Conservation (phyloP, 495 filamentous ascomycete genomes). For the Aspergillus steynii region DNA sequence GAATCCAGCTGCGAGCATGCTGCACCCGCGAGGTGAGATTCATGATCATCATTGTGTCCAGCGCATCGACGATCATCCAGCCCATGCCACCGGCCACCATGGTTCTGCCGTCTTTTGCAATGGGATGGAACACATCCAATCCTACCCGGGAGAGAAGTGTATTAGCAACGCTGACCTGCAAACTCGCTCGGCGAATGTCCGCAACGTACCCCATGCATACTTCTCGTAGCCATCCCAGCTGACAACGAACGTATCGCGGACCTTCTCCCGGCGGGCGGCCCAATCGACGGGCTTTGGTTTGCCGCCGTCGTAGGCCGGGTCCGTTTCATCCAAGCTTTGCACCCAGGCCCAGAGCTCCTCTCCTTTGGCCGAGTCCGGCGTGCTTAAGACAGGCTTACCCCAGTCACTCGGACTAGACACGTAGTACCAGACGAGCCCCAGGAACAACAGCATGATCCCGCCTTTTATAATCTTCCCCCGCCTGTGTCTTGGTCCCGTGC, state of each 20-base stretch:
- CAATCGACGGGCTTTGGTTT: slow-evolving; percentile 52
- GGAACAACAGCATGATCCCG: slow-evolving; percentile 32
- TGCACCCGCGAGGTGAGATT: slow-evolving; percentile 85
- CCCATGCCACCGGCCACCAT: slow-evolving; percentile 78
- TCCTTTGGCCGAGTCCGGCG: slow-evolving; percentile 25
- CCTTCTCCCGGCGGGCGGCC: slow-evolving; percentile 73
- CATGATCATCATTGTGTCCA: slow-evolving; percentile 98
- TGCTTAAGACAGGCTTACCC: slow-evolving; percentile 32
- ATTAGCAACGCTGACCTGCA: slow-evolving; percentile 10
- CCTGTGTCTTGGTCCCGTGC: slow-evolving; percentile 38
- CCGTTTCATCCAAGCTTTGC: slow-evolving; percentile 33
- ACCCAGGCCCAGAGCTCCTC: slow-evolving; percentile 45
- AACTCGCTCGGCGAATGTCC: neutral
- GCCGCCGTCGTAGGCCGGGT: slow-evolving; percentile 20
- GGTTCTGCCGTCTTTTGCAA: slow-evolving; percentile 74
- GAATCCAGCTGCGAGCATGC: slow-evolving; percentile 88
- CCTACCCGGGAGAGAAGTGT: slow-evolving; percentile 49
- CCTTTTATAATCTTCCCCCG: slow-evolving; percentile 31
- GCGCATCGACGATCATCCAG: slow-evolving; percentile 96
- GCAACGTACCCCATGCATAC: slow-evolving; percentile 82
- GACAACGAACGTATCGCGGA: slow-evolving; percentile 84
- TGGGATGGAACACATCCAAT: slow-evolving; percentile 79
- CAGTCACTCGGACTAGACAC: slow-evolving; percentile 54
- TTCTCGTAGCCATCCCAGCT: slow-evolving; percentile 93
- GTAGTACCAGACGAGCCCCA: slow-evolving; percentile 49